Percentiles rank a stretch among this genome's conserved stretches.
Conservation (phyloP, 2,329 filamentous ascomycete genomes). For the Monosporascus sp. region DNA sequence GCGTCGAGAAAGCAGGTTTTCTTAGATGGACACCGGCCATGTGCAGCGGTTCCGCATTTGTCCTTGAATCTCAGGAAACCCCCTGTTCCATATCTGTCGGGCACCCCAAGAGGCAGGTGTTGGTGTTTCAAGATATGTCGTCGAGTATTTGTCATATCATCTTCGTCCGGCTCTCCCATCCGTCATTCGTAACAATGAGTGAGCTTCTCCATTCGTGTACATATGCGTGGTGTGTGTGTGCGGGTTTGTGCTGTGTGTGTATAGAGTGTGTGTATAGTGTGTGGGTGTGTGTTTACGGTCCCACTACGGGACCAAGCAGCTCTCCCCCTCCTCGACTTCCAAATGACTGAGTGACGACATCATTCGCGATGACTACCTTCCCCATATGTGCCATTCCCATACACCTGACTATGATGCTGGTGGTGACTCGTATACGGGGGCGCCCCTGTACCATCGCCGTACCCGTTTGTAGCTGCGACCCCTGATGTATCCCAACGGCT, state of each 20-base stretch:
- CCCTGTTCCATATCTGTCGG: too few species aligned
- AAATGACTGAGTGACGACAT: slow-evolving; percentile 6
- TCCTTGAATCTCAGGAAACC: too few species aligned
- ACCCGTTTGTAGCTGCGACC: slow-evolving; percentile 18
- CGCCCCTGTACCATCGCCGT: slow-evolving; percentile 20
- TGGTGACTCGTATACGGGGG: slow-evolving; percentile 24
- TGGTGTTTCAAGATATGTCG: background rate
- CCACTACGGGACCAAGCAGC: background rate
- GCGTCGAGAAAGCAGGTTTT: background rate
- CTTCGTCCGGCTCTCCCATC: background rate
- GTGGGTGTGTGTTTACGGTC: too few species aligned
- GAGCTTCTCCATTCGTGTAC: background rate
- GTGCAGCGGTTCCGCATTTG: background rate
- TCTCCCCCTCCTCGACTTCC: background rate
- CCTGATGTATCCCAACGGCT: slow-evolving; percentile 21
- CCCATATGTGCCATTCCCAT: slow-evolving; percentile 36
- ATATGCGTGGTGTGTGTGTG: background rate
- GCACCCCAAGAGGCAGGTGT: too few species aligned
- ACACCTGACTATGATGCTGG: slow-evolving; percentile 34
- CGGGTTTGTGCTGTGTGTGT: background rate
- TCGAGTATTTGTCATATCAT: background rate
- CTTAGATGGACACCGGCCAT: background rate
- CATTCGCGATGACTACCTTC: slow-evolving; percentile 39
- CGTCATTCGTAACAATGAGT: background rate
- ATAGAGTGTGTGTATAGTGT: too few species aligned